Conservation (phyloP, 306 rosid genomes). For the Quercus gilva region DNA sequence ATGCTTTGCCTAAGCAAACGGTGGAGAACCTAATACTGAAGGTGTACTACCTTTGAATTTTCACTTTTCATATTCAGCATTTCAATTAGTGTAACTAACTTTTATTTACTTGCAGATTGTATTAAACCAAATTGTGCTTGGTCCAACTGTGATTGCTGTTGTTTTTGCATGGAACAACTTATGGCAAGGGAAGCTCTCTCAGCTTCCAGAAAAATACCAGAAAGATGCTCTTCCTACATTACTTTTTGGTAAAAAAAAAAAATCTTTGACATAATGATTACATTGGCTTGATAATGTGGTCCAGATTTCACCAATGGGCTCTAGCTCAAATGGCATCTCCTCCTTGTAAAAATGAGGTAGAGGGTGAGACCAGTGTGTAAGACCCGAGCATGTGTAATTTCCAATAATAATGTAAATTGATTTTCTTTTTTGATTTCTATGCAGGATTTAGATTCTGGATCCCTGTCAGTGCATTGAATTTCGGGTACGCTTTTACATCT, state of each 20-base stretch:
- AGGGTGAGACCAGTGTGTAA: no score
- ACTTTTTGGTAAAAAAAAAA: constrained; percentile 54
- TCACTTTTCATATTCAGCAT: not conserved
- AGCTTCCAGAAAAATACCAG: constrained; percentile 79
- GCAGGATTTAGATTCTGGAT: constrained; percentile 97
- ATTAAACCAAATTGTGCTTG: constrained; percentile 87
- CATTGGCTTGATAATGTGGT: constrained; percentile 17
- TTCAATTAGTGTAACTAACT: not conserved
- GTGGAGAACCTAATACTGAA: constrained; percentile 63
- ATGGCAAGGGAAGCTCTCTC: constrained; percentile 73
- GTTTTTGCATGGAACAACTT: constrained; percentile 92
- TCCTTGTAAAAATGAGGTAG: no score
- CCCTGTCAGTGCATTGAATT: constrained; percentile 81
- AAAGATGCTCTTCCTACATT: constrained; percentile 77
- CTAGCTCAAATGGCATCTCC: no score
- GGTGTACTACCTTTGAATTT: constrained; percentile 41
- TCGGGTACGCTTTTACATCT: constrained; percentile 48
- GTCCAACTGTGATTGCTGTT: constrained; percentile 86
- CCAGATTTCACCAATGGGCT: not conserved
- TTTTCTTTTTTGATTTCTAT: constrained; percentile 19
- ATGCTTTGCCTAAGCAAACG: constrained; percentile 49
- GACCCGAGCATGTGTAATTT: no score
- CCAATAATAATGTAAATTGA: not conserved
- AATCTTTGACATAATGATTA: not conserved
- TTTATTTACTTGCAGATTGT: constrained; percentile 50